Evolutionary conservation across 2,329 filamentous ascomycete genomes (phyloP).

Genomic region (Aspergillus neotritici): DNA sequence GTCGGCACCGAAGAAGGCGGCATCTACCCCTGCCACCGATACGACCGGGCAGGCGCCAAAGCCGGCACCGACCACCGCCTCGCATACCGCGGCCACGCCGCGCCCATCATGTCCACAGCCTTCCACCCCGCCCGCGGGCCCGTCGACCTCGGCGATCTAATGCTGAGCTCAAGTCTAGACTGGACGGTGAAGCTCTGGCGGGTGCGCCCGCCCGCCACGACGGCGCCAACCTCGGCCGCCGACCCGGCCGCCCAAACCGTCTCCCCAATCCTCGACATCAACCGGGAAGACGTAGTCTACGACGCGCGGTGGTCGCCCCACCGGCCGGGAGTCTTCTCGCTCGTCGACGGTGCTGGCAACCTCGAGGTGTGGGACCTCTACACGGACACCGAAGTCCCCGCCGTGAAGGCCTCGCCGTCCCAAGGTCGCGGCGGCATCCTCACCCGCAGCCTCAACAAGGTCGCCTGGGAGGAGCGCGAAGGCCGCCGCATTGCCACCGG

Average conservation of each 20-base stretch:
- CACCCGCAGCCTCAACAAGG: constrained; percentile 83
- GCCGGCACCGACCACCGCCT: constrained; percentile 87
- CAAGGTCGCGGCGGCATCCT: constrained; percentile 58
- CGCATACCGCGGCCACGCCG: constrained; percentile 82
- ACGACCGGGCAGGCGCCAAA: constrained; percentile 95
- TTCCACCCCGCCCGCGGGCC: constrained; percentile 92
- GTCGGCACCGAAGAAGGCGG: constrained; percentile 94
- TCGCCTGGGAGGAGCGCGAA: constrained; percentile 88
- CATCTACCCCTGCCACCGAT: constrained; percentile 93
- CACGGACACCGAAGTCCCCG: constrained; percentile 84
- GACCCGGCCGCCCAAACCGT: constrained; percentile 48
- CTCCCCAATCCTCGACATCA: constrained; percentile 77
- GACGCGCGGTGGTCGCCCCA: constrained; percentile 92
- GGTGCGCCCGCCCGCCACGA: constrained; percentile 54
- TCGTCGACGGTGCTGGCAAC: constrained; percentile 87
- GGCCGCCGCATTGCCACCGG: constrained; percentile 83
- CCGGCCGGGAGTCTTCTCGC: constrained; percentile 87
- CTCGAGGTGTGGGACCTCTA: constrained; percentile 95
- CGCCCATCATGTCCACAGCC: constrained; percentile 90
- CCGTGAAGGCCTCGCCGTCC: constrained; percentile 71
- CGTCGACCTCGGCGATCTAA: constrained; percentile 87
- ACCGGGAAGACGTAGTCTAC: constrained; percentile 93
- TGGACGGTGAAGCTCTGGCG: constrained; percentile 99
- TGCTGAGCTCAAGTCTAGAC: constrained; percentile 86
- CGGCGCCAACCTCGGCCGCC: constrained; percentile 33